phyloP scores from a whole-genome alignment of 2,329 filamentous ascomycete genomes.

The Venturia pyrina region DNA sequence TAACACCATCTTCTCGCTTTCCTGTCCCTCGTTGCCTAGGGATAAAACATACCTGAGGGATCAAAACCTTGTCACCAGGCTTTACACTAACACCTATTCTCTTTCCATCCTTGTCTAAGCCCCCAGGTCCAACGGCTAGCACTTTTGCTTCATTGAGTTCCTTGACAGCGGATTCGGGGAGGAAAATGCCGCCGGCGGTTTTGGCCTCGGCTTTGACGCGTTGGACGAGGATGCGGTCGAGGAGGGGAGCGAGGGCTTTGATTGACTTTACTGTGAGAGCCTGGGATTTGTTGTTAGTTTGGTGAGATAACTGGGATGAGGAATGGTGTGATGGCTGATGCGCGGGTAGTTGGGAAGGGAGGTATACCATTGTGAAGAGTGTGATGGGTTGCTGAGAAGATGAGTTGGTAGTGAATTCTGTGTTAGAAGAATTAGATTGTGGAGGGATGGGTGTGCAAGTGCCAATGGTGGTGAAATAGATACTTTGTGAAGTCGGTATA shows the following conservation, averaged over 20 bases:
- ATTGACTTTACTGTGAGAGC: slow-evolving; percentile 72
- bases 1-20: neutral
- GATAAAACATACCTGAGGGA: slow-evolving; percentile 65
- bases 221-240: slow-evolving; percentile 97
- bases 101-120: slow-evolving; percentile 79
- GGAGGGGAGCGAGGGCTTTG: slow-evolving; percentile 86
- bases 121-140: slow-evolving; percentile 85
- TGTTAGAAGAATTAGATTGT: neutral
- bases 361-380: neutral
- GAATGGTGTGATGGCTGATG: neutral
- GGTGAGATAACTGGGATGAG: neutral
- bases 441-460: neutral
- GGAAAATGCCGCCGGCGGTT: slow-evolving; percentile 94
- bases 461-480: neutral
- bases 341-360: neutral
- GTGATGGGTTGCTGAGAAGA: neutral
- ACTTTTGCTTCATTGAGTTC: slow-evolving; percentile 98
- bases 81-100: slow-evolving; percentile 73
- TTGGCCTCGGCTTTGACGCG: slow-evolving; percentile 95
- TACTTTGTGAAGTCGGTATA: neutral
- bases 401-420: neutral
- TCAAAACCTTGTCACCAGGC: slow-evolving; percentile 85
- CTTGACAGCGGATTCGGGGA: slow-evolving; percentile 93
- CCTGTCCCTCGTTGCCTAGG: neutral
- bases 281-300: neutral